Percentiles rank a stretch among this genome's conserved stretches.
Conservation (phyloP, 352 stramenopile genomes). For the Paralagenidium karlingii region DNA sequence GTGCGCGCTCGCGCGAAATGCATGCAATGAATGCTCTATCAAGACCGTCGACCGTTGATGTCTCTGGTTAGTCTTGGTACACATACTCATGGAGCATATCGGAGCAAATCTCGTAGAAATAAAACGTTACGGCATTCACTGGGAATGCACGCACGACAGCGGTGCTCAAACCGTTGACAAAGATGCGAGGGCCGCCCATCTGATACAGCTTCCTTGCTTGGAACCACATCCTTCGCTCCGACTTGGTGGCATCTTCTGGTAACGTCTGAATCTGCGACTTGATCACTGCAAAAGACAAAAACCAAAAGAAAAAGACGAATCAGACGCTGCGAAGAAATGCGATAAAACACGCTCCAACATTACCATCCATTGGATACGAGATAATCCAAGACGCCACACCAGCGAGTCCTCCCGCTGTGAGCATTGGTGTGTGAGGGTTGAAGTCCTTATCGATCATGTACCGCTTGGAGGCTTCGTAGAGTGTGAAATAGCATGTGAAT, state of each 20-base stretch:
- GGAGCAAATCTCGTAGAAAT: slow-evolving; percentile 82
- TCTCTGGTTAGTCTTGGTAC: too few relatives aligned
- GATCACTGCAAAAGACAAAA: slow-evolving; percentile 28
- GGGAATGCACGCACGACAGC: slow-evolving; percentile 72
- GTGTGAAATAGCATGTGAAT: slow-evolving; percentile 75
- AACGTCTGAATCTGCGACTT: slow-evolving; percentile 80
- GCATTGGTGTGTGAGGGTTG: slow-evolving; percentile 57
- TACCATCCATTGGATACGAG: slow-evolving; percentile 70
- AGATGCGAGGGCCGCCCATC: slow-evolving; percentile 51
- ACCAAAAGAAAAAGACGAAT: not conserved
- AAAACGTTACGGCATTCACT: slow-evolving; percentile 79
- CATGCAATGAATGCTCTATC: too few relatives aligned
- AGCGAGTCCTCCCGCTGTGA: slow-evolving; percentile 62
- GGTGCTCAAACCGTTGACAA: slow-evolving; percentile 65
- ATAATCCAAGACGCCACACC: slow-evolving; percentile 74
- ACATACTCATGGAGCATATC: too few relatives aligned
- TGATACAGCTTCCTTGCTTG: slow-evolving; percentile 53
- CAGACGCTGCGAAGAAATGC: not conserved
- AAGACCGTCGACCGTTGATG: too few relatives aligned
- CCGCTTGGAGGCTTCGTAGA: slow-evolving; percentile 73
- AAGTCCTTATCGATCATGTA: slow-evolving; percentile 39
- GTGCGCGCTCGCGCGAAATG: too few relatives aligned
- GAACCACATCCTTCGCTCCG: slow-evolving; percentile 61
- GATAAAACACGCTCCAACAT: slow-evolving; percentile 2
- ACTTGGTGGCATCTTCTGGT: slow-evolving; percentile 25